Evolutionary conservation across 805 yeast species (phyloP).

Genomic region (Ogataea trehaloabstinens): DNA sequence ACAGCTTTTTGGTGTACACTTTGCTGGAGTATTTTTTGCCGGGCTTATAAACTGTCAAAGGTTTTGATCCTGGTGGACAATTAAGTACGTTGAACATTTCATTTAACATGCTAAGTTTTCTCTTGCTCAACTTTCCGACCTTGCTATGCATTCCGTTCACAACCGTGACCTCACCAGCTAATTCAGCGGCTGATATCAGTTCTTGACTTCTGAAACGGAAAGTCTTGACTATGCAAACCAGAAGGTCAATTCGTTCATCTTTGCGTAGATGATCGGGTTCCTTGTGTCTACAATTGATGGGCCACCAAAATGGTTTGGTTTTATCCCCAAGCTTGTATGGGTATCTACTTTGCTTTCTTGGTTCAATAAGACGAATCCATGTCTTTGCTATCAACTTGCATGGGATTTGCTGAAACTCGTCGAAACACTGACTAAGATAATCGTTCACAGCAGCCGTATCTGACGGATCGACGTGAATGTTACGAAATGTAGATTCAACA

Average conservation of each 20-base stretch:
- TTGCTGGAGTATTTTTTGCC: slow-evolving; percentile 31
- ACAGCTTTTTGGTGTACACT: slow-evolving; percentile 18
- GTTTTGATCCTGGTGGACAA: slow-evolving; percentile 6
- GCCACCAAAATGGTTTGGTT: slow-evolving; percentile 73
- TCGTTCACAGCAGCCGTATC: slow-evolving; percentile 21
- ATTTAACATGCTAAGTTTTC: slow-evolving; percentile 21
- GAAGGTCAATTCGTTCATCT: slow-evolving; percentile 49
- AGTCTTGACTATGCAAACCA: slow-evolving; percentile 39
- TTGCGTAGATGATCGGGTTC: slow-evolving; percentile 76
- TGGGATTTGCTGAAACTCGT: slow-evolving; percentile 45
- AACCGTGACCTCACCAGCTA: slow-evolving; percentile 22
- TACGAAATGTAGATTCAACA: slow-evolving; percentile 14
- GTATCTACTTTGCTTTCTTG: slow-evolving; percentile 57
- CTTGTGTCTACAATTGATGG: slow-evolving; percentile 50
- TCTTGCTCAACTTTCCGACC: slow-evolving; percentile 19
- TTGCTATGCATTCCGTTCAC: slow-evolving; percentile 12
- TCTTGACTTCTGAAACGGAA: slow-evolving; percentile 23
- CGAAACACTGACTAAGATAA: slow-evolving; percentile 32
- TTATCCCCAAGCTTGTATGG: slow-evolving; percentile 58
- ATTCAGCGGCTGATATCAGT: slow-evolving; percentile 21
- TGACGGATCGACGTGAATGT: slow-evolving; percentile 16
- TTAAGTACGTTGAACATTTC: slow-evolving; percentile 27
- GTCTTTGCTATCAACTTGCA: slow-evolving; percentile 64
- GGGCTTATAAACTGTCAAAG: slow-evolving; percentile 27
- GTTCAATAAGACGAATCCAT: slow-evolving; percentile 67